These are phyloP conservation scores for Talaromyces nanjingensis DNA, from an alignment of 495 filamentous ascomycete genomes.

Conservation along the genomic window DNA sequence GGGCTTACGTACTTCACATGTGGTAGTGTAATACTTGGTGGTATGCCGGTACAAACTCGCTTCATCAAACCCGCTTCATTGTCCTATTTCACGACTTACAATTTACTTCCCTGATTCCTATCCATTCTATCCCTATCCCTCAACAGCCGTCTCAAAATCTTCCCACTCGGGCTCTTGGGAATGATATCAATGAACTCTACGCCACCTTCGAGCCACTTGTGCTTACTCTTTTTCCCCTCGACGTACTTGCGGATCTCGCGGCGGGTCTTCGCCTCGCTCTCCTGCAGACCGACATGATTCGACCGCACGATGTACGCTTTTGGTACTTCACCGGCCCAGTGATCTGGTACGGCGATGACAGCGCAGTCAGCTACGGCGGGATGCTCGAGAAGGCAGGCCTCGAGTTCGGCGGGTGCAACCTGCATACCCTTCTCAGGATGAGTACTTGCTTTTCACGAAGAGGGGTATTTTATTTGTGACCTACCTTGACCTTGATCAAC, in stretches of 20 bases:
- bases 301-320: slow-evolving; percentile 75
- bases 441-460: too few relatives aligned
- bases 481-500: slow-evolving; percentile 74
- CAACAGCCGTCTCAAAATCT: too few relatives aligned
- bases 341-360: slow-evolving; percentile 63
- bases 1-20: too few relatives aligned
- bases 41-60: too few relatives aligned
- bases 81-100: too few relatives aligned
- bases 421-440: slow-evolving; percentile 51
- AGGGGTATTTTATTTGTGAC: too few relatives aligned
- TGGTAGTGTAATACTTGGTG: too few relatives aligned
- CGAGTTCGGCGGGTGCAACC: slow-evolving; percentile 74
- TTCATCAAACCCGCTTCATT: too few relatives aligned
- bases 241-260: slow-evolving; percentile 67
- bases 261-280: slow-evolving; percentile 47
- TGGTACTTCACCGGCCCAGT: slow-evolving; percentile 60
- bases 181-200: slow-evolving; percentile 67
- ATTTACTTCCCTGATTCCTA: too few relatives aligned
- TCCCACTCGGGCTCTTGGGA: slow-evolving; percentile 57
- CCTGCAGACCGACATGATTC: slow-evolving; percentile 38
- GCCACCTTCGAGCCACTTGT: slow-evolving; percentile 87
- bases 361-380: slow-evolving; percentile 64
- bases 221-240: slow-evolving; percentile 70
- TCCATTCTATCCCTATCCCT: too few relatives aligned
- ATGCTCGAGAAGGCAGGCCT: slow-evolving; percentile 68